A percentile compares a stretch with the other conserved stretches of the same genome.
phyloP scores from a whole-genome alignment of 441 rosid genomes.

The Aquilaria agallochum region DNA sequence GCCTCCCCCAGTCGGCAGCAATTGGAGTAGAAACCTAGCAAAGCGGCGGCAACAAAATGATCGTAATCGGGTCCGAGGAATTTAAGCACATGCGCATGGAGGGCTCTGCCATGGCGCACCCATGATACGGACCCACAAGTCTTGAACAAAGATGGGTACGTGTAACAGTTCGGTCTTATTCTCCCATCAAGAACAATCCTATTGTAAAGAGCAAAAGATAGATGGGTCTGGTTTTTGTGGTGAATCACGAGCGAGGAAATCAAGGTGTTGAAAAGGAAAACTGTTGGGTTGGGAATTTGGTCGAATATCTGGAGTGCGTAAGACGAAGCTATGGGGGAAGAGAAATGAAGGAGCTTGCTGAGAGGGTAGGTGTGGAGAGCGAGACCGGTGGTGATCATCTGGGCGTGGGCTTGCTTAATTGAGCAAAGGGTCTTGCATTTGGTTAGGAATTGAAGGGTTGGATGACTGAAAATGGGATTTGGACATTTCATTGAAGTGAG shows the following conservation, averaged over 20 bases:
- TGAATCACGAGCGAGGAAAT: conserved; percentile 41
- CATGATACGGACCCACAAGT: conserved; percentile 39
- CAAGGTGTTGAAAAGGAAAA: conserved; percentile 62
- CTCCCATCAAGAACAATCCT: conserved; percentile 15
- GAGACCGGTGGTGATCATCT: conserved; percentile 42
- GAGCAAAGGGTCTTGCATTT: conserved; percentile 38
- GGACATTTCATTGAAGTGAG: conserved; percentile 34
- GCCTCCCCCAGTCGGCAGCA: conserved; percentile 43
- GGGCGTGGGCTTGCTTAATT: conserved; percentile 51
- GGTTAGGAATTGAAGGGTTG: conserved; percentile 28
- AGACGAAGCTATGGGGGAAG: conserved; percentile 28
- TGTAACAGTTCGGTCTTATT: conserved; percentile 43
- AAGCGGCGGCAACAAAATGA: conserved; percentile 43
- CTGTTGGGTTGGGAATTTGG: conserved; percentile 40
- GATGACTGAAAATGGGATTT: conserved; percentile 32
- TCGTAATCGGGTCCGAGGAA: conserved; percentile 41
- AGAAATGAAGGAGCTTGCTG: conserved; percentile 41
- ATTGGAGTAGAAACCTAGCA: conserved; percentile 52
- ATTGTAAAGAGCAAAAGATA: conserved; percentile 45
- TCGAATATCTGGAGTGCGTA: conserved; percentile 46
- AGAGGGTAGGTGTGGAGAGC: conserved; percentile 59
- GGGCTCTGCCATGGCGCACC: conserved; percentile 39
- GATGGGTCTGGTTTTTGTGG: conserved; percentile 21
- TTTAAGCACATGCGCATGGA: conserved; percentile 56
- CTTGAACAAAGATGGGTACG: conserved; percentile 68